Evolutionary conservation across 2,329 filamentous ascomycete genomes (phyloP).

Genomic region (Trichophyton simii): DNA sequence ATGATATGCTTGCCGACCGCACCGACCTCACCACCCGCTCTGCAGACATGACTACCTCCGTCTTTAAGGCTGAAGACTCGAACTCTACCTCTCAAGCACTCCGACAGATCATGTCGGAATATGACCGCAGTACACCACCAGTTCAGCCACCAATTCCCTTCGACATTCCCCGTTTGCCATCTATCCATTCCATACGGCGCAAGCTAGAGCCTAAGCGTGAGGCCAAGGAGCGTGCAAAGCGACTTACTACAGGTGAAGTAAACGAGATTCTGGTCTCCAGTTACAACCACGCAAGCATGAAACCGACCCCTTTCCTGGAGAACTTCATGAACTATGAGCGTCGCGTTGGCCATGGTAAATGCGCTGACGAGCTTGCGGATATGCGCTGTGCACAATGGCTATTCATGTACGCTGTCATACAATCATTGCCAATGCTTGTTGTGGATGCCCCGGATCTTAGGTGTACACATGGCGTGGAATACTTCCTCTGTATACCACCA

Average conservation of each 20-base stretch:
- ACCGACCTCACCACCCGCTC: slow-evolving; percentile 64
- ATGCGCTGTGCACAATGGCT: slow-evolving; percentile 41
- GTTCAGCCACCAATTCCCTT: slow-evolving; percentile 86
- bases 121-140: slow-evolving; percentile 76
- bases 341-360: slow-evolving; percentile 32
- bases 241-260: slow-evolving; percentile 66
- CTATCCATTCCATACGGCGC: slow-evolving; percentile 51
- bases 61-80: slow-evolving; percentile 38
- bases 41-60: slow-evolving; percentile 51
- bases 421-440: slow-evolving; percentile 37
- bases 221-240: slow-evolving; percentile 55
- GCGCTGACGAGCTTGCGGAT: slow-evolving; percentile 33
- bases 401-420: slow-evolving; percentile 39
- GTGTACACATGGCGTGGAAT: slow-evolving; percentile 36
- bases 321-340: slow-evolving; percentile 39
- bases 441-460: slow-evolving; percentile 37
- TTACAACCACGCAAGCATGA: slow-evolving; percentile 62
- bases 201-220: slow-evolving; percentile 63
- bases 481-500: slow-evolving; percentile 39
- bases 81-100: slow-evolving; percentile 54
- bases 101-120: slow-evolving; percentile 70
- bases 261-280: slow-evolving; percentile 64
- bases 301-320: slow-evolving; percentile 36
- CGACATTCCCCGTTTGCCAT: slow-evolving; percentile 68
- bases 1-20: slow-evolving; percentile 79